phyloP scores from a whole-genome alignment of 2,329 filamentous ascomycete species.

The Arthrobotrys entomopaga region DNA sequence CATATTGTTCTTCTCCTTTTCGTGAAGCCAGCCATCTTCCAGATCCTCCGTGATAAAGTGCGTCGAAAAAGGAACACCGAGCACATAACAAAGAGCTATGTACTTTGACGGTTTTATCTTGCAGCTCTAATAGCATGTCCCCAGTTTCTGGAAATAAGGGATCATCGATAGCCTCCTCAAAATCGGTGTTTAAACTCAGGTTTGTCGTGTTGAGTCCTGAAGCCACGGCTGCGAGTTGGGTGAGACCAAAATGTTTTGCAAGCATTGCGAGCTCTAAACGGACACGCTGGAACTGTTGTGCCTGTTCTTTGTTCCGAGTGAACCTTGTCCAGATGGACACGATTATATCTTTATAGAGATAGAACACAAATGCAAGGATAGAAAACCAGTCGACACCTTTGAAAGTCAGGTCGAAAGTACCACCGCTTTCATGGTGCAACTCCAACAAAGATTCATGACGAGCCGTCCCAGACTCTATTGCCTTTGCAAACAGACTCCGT shows the following conservation, averaged over 20 bases:
- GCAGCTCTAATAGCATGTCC: slow-evolving; percentile 81
- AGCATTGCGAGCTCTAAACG: slow-evolving; percentile 69
- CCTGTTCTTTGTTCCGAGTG: slow-evolving; percentile 69
- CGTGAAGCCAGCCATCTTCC: slow-evolving; percentile 84
- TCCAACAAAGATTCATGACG: slow-evolving; percentile 44
- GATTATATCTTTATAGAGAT: slow-evolving; percentile 80
- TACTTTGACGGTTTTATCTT: slow-evolving; percentile 73
- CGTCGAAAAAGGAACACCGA: slow-evolving; percentile 90
- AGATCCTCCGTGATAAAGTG: slow-evolving; percentile 87
- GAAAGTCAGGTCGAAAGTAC: slow-evolving; percentile 72
- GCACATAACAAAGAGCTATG: slow-evolving; percentile 84
- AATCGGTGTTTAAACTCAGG: slow-evolving; percentile 57
- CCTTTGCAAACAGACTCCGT: slow-evolving; percentile 36
- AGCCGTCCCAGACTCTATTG: slow-evolving; percentile 18
- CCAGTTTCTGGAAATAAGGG: slow-evolving; percentile 72
- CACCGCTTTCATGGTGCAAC: slow-evolving; percentile 59
- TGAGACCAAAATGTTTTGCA: slow-evolving; percentile 27
- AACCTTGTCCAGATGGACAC: slow-evolving; percentile 87
- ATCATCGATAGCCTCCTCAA: slow-evolving; percentile 76
- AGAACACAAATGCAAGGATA: slow-evolving; percentile 80
- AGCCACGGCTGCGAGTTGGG: slow-evolving; percentile 81
- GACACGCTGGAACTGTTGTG: slow-evolving; percentile 79
- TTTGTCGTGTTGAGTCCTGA: slow-evolving; percentile 67
- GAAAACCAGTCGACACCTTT: slow-evolving; percentile 78
- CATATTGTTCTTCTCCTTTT: slow-evolving; percentile 65